Base-by-base conservation (phyloP, 768 basidiomycete genomes). In the Termitomyces sp. region DNA sequence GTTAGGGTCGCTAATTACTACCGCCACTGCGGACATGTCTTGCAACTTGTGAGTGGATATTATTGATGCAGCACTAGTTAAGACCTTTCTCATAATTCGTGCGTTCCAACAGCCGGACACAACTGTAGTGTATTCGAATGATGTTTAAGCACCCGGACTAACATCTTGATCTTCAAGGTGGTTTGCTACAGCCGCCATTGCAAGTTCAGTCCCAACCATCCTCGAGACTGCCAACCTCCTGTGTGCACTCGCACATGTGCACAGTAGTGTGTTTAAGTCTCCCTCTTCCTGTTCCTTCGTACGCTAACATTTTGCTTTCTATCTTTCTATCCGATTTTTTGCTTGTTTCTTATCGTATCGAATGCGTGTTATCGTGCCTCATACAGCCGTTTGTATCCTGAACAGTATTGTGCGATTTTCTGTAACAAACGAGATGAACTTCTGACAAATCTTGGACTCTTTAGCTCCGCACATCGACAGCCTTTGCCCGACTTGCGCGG, bases 141-240 rank as follows among this genome's bases (percentile, higher is more conserved):
- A 30, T 30, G 11, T 19, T n/a, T 26, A 19, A 28, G 3, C 8
- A 12, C 28, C 23, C 12, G 50, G 23, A 7, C 33, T 50, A 37
- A 50, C 4, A 11, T 26, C 15, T 26, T 11, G 19, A 38, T 15
- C 14, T 35, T 38, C n/a, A 37, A 57, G 56, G 43, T 57, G n/a
- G n/a, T 17, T n/a, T 57, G 56, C 37, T 15, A 1, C 9, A 71
- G 67, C 55, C 59, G 61, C 26, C 70, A 70, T 48, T 86, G 85
- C 69, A 59, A 54, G 44, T 83, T 84, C 63, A 84, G 83, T 49
- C 75, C 81, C 0, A 71, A 68, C 53, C 84, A 85, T 60, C 79
- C 80, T 0, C 56, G 56, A 2, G 68, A 63, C 42, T 83, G 82
- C 53, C 63, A 56, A 1, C 73, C 67, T 15, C 79, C 78, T 0